These are phyloP conservation scores for Cyclospora cayetanensis DNA, from an alignment of 169 alveolate species.

Conservation along the genomic window DNA sequence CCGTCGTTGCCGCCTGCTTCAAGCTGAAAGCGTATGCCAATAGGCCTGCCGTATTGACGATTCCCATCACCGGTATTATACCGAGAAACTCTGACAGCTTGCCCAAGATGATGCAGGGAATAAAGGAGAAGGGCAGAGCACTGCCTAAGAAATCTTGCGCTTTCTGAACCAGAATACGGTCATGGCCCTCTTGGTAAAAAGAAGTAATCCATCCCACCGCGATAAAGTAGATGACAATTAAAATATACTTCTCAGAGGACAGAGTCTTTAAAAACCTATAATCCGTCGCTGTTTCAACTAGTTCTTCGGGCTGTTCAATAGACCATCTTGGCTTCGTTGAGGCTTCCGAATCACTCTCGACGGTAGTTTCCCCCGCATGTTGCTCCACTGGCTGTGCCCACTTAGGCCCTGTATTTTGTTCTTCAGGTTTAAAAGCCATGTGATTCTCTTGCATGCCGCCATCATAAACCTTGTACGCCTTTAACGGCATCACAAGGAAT, in stretches of 20 bases:
- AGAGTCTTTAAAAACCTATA: not conserved
- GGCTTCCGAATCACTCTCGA: not conserved
- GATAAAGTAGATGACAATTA: slow-evolving; percentile 53
- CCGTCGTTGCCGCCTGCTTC: slow-evolving; percentile 63
- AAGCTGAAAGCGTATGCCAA: slow-evolving; percentile 74
- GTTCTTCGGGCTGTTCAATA: not conserved
- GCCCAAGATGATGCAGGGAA: slow-evolving; percentile 70
- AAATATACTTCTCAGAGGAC: not conserved
- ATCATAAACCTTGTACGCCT: not conserved
- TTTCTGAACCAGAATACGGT: slow-evolving; percentile 21
- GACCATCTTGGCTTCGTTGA: not conserved
- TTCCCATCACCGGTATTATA: slow-evolving; percentile 52
- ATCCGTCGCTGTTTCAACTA: not conserved
- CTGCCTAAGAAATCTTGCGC: slow-evolving; percentile 15
- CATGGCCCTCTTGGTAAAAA: slow-evolving; percentile 58
- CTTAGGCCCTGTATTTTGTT: not conserved
- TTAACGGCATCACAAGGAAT: slow-evolving; percentile 26
- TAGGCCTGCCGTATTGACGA: slow-evolving; percentile 74
- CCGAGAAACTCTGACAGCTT: slow-evolving; percentile 67
- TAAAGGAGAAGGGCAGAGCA: slow-evolving; percentile 57
- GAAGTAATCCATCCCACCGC: slow-evolving; percentile 53
- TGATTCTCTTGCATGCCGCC: not conserved
- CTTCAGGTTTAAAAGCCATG: not conserved
- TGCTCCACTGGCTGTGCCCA: not conserved
- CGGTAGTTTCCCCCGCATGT: not conserved